phyloP scores from a whole-genome alignment of 257 asterid species.

The Anisodus tanguticus region DNA sequence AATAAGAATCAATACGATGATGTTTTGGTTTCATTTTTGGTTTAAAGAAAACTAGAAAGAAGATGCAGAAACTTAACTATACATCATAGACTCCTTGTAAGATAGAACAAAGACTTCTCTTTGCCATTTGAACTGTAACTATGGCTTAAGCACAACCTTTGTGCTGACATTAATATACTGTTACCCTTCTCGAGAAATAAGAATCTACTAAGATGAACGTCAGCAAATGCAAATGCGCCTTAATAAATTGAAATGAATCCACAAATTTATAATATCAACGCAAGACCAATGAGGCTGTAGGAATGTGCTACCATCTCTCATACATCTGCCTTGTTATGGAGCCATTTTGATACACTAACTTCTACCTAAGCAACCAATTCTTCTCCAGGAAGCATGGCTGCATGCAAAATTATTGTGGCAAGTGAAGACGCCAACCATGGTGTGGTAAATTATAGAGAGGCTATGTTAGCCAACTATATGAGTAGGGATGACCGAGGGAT shows the following conservation, averaged over 20 bases:
- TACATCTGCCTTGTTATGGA: background rate
- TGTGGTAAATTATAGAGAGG: background rate
- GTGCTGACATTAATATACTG: background rate
- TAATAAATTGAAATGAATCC: background rate
- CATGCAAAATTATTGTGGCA: background rate
- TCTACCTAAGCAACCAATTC: conserved; percentile 14
- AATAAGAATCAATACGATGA: conserved; percentile 32
- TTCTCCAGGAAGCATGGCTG: background rate
- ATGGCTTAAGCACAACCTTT: background rate
- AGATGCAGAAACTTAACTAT: conserved; percentile 20
- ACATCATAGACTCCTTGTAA: background rate
- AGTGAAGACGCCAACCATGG: background rate
- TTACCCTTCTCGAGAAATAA: conserved; percentile 20
- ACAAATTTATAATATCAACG: background rate
- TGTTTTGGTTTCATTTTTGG: background rate
- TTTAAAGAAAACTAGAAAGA: conserved; percentile 17
- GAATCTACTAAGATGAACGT: conserved; percentile 28
- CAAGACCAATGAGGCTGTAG: background rate
- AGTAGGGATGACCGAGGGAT: background rate
- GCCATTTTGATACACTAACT: background rate
- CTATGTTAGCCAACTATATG: background rate
- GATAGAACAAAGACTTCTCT: background rate
- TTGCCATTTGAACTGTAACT: background rate
- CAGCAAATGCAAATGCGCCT: background rate
- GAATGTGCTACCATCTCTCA: background rate